Percentiles rank a stretch among this genome's conserved stretches.
phyloP scores from a whole-genome alignment of 1,139 yeast genomes.

The Debaryomyces sp. region DNA sequence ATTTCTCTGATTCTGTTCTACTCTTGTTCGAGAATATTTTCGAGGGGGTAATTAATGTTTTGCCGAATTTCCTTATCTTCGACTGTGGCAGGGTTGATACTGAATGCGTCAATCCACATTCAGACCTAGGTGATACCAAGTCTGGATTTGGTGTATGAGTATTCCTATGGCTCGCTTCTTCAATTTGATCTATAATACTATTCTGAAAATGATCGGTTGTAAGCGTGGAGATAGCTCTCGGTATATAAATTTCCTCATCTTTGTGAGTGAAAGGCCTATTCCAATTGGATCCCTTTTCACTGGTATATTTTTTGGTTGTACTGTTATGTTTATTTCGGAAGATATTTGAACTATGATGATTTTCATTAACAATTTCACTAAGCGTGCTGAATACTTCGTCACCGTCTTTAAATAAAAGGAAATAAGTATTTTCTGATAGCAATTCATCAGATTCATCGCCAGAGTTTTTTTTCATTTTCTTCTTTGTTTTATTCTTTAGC shows the following conservation, averaged over 20 bases:
- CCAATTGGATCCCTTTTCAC: not conserved
- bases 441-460: constrained; percentile 65
- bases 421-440: constrained; percentile 26
- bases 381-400: constrained; percentile 28
- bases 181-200: constrained; percentile 16
- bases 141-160: not conserved
- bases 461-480: constrained; percentile 23
- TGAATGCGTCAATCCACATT: not conserved
- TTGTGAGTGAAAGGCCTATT: not conserved
- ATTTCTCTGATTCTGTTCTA: not conserved
- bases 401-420: constrained; percentile 60
- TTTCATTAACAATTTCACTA: constrained; percentile 22
- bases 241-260: not conserved
- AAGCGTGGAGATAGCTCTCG: constrained; percentile 21
- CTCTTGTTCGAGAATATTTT: constrained; percentile 18
- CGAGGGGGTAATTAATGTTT: constrained; percentile 21
- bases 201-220: constrained; percentile 11
- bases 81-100: constrained; percentile 19
- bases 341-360: not conserved
- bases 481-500: constrained; percentile 13
- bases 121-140: not conserved
- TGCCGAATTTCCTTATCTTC: constrained; percentile 21
- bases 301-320: not conserved
- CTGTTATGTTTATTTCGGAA: not conserved
- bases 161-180: not conserved